Conservation (phyloP, 805 yeast genomes). For the Myxozyma monticola region DNA sequence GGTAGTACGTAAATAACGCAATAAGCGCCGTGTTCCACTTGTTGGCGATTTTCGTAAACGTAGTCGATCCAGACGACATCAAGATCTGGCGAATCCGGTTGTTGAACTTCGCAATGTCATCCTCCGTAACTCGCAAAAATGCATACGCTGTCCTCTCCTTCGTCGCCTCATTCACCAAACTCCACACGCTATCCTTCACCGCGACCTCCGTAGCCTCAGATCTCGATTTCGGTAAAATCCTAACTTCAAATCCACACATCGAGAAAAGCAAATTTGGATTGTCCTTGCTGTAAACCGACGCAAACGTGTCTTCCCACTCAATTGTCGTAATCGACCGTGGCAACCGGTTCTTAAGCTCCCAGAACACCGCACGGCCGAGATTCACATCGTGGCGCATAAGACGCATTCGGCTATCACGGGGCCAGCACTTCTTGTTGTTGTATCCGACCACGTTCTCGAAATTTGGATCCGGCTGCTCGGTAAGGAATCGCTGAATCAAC, state of each 20-base stretch:
- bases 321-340: slow-evolving; percentile 73
- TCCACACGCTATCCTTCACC: slow-evolving; percentile 88
- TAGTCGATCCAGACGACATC: slow-evolving; percentile 94
- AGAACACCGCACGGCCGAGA: slow-evolving; percentile 84
- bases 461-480: slow-evolving; percentile 91
- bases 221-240: slow-evolving; percentile 77
- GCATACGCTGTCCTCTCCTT: slow-evolving; percentile 90
- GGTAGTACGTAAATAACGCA: slow-evolving; percentile 80
- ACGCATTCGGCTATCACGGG: slow-evolving; percentile 86
- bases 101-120: slow-evolving; percentile 75
- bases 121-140: slow-evolving; percentile 75
- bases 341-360: slow-evolving; percentile 81
- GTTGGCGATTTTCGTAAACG: slow-evolving; percentile 90
- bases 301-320: slow-evolving; percentile 76
- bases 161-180: slow-evolving; percentile 63
- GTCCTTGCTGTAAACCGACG: slow-evolving; percentile 86
- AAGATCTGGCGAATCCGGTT: slow-evolving; percentile 83
- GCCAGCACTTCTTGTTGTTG: slow-evolving; percentile 92
- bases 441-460: slow-evolving; percentile 83
- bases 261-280: slow-evolving; percentile 86
- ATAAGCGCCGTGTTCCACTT: slow-evolving; percentile 94
- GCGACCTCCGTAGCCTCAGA: slow-evolving; percentile 51
- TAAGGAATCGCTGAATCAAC: slow-evolving; percentile 68
- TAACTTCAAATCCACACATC: slow-evolving; percentile 93
- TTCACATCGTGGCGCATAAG: slow-evolving; percentile 88